phyloP scores from a whole-genome alignment of 495 filamentous ascomycete species.

The Trypethelium eluteriae region DNA sequence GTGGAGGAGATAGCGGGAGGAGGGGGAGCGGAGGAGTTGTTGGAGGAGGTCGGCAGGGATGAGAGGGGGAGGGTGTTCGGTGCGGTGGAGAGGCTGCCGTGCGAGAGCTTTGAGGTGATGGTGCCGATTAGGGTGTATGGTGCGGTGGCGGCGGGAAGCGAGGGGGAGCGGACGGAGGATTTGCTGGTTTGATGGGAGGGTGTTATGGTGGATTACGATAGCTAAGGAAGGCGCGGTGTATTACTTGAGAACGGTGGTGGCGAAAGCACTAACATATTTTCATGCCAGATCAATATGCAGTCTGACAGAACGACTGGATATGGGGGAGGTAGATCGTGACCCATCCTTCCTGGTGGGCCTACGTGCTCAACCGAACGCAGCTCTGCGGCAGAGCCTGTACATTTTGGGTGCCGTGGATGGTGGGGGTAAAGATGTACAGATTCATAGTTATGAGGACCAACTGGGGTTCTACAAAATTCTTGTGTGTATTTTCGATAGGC shows the following conservation, averaged over 20 bases:
- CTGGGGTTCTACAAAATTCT: background rate
- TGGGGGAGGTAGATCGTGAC: background rate
- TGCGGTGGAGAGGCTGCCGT: constrained; percentile 65
- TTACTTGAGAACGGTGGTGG: background rate
- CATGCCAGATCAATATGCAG: background rate
- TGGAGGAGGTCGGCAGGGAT: constrained; percentile 59
- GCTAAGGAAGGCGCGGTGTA: background rate
- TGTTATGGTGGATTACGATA: too few species aligned
- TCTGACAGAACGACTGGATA: background rate
- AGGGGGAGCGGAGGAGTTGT: constrained; percentile 31
- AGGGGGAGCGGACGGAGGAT: constrained; percentile 15
- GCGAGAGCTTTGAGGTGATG: constrained; percentile 83
- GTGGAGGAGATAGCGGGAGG: constrained; percentile 15
- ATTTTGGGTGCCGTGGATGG: background rate
- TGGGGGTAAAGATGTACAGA: background rate
- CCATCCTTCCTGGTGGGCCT: background rate
- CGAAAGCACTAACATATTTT: background rate
- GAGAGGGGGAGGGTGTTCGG: constrained; percentile 65
- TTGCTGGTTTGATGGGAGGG: constrained; percentile 1
- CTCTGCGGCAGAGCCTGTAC: background rate
- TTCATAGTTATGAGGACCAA: background rate
- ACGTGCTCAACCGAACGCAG: background rate
- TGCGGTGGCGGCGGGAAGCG: constrained; percentile 40
- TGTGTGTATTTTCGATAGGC: background rate
- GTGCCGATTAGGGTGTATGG: constrained; percentile 82